Percentiles rank a stretch among this genome's conserved stretches.
Evolutionary conservation across 768 basidiomycete species (phyloP).

Genomic region (Mycena galopus): DNA sequence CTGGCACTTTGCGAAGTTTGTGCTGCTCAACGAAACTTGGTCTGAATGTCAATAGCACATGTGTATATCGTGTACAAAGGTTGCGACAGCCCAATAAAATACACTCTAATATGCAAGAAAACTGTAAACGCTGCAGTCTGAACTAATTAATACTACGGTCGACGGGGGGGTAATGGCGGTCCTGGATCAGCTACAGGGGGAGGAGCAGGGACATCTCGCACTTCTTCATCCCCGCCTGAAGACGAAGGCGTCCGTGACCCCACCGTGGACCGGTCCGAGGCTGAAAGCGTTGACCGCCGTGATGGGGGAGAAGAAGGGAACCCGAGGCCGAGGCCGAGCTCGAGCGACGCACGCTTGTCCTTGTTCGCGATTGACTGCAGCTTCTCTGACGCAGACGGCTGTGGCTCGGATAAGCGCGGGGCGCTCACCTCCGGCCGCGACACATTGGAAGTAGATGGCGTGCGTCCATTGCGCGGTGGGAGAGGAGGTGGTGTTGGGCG

Average conservation of each 20-base stretch:
- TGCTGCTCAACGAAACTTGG: no score
- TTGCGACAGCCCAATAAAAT: background rate
- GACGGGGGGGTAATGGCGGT: constrained; percentile 25
- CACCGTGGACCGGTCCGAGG: background rate
- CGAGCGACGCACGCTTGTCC: constrained; percentile 51
- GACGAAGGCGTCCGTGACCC: background rate
- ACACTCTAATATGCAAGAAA: constrained; percentile 21
- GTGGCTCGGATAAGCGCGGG: constrained; percentile 37
- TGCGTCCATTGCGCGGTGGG: constrained; percentile 57
- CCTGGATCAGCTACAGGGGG: constrained; percentile 12
- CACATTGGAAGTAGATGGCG: constrained; percentile 43
- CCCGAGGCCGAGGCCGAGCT: constrained; percentile 29
- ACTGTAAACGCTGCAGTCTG: background rate
- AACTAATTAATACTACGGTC: background rate
- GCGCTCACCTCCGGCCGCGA: constrained; percentile 44
- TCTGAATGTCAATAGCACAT: background rate
- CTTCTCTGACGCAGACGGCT: constrained; percentile 63
- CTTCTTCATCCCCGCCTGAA: constrained; percentile 6
- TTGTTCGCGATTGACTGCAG: constrained; percentile 69
- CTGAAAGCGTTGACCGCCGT: constrained; percentile 26
- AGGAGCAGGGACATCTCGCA: background rate
- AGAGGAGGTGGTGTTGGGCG: constrained; percentile 55
- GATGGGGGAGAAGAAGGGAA: constrained; percentile 30
- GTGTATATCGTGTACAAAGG: constrained; percentile 4
- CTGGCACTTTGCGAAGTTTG: no score